Base-by-base conservation (phyloP, 768 basidiomycete genomes). In the Suillus alpinus region DNA sequence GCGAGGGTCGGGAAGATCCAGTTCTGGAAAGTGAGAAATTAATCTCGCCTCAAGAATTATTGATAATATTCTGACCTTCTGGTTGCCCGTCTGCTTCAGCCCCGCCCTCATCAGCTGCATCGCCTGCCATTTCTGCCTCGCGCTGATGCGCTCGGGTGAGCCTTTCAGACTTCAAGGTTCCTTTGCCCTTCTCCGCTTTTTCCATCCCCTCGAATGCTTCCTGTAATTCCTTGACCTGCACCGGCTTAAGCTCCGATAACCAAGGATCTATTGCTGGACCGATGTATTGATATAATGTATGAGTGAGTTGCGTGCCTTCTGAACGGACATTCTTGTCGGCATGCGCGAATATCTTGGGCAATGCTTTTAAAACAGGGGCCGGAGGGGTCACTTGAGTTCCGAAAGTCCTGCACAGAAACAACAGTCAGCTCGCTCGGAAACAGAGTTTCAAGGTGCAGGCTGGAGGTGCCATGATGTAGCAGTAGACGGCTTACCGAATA, bases 341-440 rank as follows among this genome's bases (percentile, higher is more conserved):
- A 69, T 99, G 97, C 4, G 87, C 86, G 60, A 98, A 99, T 53
- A 98, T 93, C 78, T 95, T 96, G 39, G 95, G 91, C 23, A 99
- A 75, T 6, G 83, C 74, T 70, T 95, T 95, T 59, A 98, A 81
- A n/a, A 98, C 78, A 13, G 89, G 86, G 40, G 91, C 84, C 6
- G 90, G 83, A 12, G 88, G 86, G 16, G 86, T 81, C n/a, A 81
- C 81, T 70, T 88, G 86, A 6, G 81, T 80, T 56, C 97, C 97
- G 72, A 95, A 98, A 41, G 78, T 71, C 52, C 96, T 98, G 65
- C 10, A 9, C 16, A 43, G 40, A 52, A 37, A 55, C 46, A 37
- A 58, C 56, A 62, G 37, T 26, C 40, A 61, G 56, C 13, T 39
- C 36, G 18, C 37, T 12, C 16, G 23, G 26, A 29, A 55, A 23